phyloP scores from a whole-genome alignment of 768 basidiomycete species.

The Tylopilus sp. region DNA sequence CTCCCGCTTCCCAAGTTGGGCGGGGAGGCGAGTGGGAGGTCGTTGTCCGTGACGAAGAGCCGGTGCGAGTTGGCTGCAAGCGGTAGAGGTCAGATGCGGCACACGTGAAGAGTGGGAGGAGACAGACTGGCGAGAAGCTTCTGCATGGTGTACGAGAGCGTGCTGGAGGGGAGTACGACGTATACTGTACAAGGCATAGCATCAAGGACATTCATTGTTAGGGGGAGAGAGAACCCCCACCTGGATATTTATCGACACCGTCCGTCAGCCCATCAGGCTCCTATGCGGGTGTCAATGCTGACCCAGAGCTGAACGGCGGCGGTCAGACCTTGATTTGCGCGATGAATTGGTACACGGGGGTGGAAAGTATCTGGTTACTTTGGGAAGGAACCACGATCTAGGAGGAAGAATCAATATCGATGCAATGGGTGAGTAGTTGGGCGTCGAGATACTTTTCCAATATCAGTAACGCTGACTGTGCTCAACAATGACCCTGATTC shows the following conservation, averaged over 20 bases:
- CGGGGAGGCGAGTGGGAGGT: conserved; percentile 48
- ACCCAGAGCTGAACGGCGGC: neutral
- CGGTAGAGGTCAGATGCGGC: neutral
- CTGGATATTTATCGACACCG: conserved; percentile 76
- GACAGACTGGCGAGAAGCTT: conserved; percentile 78
- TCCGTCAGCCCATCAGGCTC: conserved; percentile 74
- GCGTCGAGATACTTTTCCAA: conserved; percentile 55
- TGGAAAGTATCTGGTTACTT: conserved; percentile 72
- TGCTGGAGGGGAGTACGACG: conserved; percentile 62
- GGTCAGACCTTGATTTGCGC: conserved; percentile 61
- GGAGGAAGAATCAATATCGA: neutral
- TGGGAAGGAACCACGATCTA: conserved; percentile 78
- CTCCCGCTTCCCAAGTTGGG: conserved; percentile 36
- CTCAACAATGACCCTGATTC: conserved; percentile 61
- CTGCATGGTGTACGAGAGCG: conserved; percentile 68
- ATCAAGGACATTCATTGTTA: neutral
- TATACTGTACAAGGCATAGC: conserved; percentile 48
- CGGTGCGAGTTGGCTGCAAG: conserved; percentile 72
- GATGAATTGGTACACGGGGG: conserved; percentile 67
- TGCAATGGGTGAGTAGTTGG: neutral
- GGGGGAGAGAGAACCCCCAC: conserved; percentile 31
- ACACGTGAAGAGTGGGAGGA: neutral
- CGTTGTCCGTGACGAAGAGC: conserved; percentile 66
- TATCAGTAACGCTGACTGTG: conserved; percentile 79
- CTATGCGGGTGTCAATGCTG: conserved; percentile 31